These are phyloP conservation scores for Cyathus striatus DNA, from an alignment of 768 basidiomycete genomes.

Conservation along the genomic window DNA sequence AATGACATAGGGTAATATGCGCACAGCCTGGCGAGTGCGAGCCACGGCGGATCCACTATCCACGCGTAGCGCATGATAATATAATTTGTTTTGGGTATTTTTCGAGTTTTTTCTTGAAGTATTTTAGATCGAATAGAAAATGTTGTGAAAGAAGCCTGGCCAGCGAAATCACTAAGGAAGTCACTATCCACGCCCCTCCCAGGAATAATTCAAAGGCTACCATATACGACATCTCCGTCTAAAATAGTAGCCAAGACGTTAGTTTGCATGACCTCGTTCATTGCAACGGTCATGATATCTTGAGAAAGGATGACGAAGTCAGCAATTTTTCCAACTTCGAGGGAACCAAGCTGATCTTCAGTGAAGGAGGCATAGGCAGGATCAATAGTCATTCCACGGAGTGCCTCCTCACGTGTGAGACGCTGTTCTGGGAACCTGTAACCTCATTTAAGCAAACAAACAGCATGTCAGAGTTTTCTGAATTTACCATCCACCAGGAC, in stretches of 20 bases:
- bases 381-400: slow-evolving; percentile 85
- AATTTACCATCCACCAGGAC: slow-evolving; percentile 74
- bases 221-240: slow-evolving; percentile 56
- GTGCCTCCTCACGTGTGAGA: slow-evolving; percentile 69
- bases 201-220: too few species aligned
- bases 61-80: too few species aligned
- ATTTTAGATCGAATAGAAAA: too few species aligned
- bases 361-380: slow-evolving; percentile 86
- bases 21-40: too few species aligned
- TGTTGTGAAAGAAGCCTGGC: too few species aligned
- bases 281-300: slow-evolving; percentile 71
- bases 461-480: neutral
- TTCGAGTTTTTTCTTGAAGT: too few species aligned
- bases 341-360: slow-evolving; percentile 67
- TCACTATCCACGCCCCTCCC: too few species aligned
- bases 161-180: too few species aligned
- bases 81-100: too few species aligned
- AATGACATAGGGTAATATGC: too few species aligned
- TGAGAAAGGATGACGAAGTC: slow-evolving; percentile 83
- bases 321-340: slow-evolving; percentile 73
- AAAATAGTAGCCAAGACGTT: slow-evolving; percentile 72
- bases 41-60: too few species aligned
- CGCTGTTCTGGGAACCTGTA: slow-evolving; percentile 79
- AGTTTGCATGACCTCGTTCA: slow-evolving; percentile 56
- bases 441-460: slow-evolving; percentile 1